Conservation (phyloP, 2,329 filamentous ascomycete genomes). For the Xylaria sp. region DNA sequence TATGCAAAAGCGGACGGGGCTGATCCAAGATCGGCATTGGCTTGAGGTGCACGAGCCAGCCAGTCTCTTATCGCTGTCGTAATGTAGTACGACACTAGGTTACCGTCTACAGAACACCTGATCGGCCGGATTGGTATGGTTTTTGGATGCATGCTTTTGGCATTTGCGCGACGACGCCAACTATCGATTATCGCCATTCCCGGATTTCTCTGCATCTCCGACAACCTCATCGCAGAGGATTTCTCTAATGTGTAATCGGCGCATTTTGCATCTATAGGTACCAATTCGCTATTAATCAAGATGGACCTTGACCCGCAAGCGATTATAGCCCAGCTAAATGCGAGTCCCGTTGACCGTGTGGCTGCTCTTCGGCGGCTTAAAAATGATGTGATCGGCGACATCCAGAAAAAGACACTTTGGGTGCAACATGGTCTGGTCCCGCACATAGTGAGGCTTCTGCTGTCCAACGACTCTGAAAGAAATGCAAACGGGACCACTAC, state of each 20-base stretch:
- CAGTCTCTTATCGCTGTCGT: not conserved
- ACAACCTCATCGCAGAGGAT: not conserved
- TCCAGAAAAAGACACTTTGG: slow-evolving; percentile 84
- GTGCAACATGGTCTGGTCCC: slow-evolving; percentile 75
- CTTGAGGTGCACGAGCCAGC: not conserved
- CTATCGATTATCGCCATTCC: not conserved
- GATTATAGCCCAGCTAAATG: slow-evolving; percentile 52
- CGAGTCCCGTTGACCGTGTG: slow-evolving; percentile 64
- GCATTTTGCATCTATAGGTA: slow-evolving; percentile 18
- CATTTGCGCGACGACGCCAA: slow-evolving; percentile 22
- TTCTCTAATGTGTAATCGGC: slow-evolving; percentile 19
- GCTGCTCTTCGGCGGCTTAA: slow-evolving; percentile 78
- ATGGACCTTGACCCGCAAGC: slow-evolving; percentile 46
- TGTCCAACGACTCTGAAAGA: slow-evolving; percentile 48
- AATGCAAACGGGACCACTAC: slow-evolving; percentile 60
- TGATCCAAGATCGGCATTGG: not conserved
- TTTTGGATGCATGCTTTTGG: slow-evolving; percentile 10
- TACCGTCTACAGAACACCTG: not conserved
- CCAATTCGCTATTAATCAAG: slow-evolving; percentile 27
- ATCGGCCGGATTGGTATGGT: not conserved
- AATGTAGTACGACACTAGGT: not conserved
- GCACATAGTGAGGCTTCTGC: slow-evolving; percentile 62
- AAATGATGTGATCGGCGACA: slow-evolving; percentile 89
- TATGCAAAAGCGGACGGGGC: not conserved
- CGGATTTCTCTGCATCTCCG: not conserved